phyloP scores from a whole-genome alignment of 2,329 filamentous ascomycete genomes.

The Juglanconis juglandina region DNA sequence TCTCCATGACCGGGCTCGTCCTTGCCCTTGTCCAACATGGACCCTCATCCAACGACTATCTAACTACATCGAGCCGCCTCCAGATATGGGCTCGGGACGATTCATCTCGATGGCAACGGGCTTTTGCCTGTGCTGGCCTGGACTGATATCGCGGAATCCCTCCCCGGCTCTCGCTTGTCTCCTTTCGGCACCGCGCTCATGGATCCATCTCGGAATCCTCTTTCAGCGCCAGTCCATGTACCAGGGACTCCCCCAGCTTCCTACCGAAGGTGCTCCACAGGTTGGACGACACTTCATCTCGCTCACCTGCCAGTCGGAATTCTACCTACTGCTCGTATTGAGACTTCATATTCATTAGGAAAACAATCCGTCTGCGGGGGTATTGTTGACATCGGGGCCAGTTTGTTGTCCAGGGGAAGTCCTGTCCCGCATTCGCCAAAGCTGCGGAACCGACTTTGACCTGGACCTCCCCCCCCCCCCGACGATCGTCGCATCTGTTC shows the following conservation, averaged over 20 bases:
- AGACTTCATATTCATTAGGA: neutral
- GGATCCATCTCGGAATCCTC: neutral
- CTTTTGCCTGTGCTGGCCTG: neutral
- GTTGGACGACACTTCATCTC: neutral
- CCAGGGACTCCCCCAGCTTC: neutral
- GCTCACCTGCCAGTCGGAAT: neutral
- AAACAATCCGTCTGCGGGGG: neutral
- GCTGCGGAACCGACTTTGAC: neutral
- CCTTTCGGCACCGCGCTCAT: neutral
- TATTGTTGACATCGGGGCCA: too few relatives aligned
- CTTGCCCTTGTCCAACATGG: neutral
- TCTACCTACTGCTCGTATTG: neutral
- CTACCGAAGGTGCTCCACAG: neutral
- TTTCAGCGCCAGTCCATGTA: neutral
- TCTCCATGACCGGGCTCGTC: neutral
- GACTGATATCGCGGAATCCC: neutral
- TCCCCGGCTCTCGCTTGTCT: neutral
- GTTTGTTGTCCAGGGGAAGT: neutral
- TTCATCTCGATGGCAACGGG: neutral
- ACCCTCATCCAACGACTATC: neutral
- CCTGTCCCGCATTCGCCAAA: neutral
- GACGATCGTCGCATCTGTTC: neutral
- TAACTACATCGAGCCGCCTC: neutral
- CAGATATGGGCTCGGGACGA: neutral
- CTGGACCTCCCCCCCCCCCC: neutral